phyloP scores from a whole-genome alignment of 768 basidiomycete species.

The Candolleomyces aberdarensis region DNA sequence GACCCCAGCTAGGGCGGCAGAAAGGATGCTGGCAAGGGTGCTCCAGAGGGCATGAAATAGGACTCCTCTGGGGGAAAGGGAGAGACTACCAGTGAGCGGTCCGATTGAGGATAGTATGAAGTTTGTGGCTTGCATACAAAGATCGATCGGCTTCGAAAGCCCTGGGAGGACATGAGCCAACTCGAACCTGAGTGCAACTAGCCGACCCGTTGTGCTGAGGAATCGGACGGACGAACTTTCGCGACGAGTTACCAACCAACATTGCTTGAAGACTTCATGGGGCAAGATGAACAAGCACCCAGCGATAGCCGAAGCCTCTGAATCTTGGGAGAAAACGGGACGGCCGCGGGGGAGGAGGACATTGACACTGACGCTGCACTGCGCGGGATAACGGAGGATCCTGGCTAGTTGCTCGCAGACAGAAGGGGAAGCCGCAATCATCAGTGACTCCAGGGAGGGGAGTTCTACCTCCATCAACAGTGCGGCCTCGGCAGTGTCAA shows the following conservation, averaged over 20 bases:
- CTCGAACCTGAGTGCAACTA: neutral
- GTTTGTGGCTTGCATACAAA: neutral
- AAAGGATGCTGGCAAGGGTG: neutral
- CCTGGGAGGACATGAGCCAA: neutral
- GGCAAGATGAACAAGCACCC: neutral
- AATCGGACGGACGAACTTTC: neutral
- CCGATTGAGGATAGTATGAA: neutral
- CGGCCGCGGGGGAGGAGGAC: neutral
- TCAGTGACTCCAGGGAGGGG: neutral
- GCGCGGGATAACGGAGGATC: neutral
- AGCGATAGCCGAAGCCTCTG: neutral
- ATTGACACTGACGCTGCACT: neutral
- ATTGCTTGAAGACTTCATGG: neutral
- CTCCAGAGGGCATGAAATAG: neutral
- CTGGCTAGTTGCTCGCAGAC: neutral
- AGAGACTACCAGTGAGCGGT: neutral
- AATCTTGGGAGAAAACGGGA: neutral
- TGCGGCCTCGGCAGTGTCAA: neutral
- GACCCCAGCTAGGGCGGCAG: neutral
- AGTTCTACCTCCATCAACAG: neutral
- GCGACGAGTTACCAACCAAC: neutral
- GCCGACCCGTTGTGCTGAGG: neutral
- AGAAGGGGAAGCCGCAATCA: neutral
- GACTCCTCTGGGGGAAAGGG: neutral
- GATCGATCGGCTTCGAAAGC: neutral